These are phyloP conservation scores for Fraxinus latifolia DNA, from an alignment of 305 asterid species.

Conservation along the genomic window DNA sequence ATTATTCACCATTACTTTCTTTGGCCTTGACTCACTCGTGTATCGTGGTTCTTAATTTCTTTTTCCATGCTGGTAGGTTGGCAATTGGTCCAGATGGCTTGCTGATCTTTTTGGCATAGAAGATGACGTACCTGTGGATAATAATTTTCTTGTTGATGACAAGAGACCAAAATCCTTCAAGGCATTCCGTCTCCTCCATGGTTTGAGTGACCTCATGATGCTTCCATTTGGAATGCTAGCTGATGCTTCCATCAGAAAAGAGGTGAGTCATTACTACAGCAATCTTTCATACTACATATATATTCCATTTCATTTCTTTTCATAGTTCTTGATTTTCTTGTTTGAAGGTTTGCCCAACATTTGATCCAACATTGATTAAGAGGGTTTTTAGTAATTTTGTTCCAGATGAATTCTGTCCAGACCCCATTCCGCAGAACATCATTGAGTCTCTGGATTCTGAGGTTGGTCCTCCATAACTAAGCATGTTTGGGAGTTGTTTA, in stretches of 20 bases:
- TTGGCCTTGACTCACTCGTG: background rate
- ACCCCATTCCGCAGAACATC: conserved; percentile 66
- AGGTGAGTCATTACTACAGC: conserved; percentile 39
- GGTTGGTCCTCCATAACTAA: conserved; percentile 42
- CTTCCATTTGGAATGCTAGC: conserved; percentile 81
- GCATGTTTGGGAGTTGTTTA: background rate
- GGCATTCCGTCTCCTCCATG: conserved; percentile 76
- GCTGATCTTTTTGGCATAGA: conserved; percentile 69
- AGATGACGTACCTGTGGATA: conserved; percentile 47
- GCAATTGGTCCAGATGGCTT: conserved; percentile 90
- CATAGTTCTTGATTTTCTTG: background rate
- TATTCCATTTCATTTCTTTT: background rate
- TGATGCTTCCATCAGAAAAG: conserved; percentile 69
- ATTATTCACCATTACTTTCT: background rate
- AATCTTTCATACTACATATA: background rate
- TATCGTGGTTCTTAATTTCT: conserved; percentile 12
- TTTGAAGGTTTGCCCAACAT: conserved; percentile 70
- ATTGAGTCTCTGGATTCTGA: conserved; percentile 57
- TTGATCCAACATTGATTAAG: conserved; percentile 65
- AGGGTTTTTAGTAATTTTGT: conserved; percentile 60
- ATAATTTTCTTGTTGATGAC: conserved; percentile 21
- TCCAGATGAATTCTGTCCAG: conserved; percentile 88
- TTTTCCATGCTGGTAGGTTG: conserved; percentile 49
- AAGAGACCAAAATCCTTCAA: conserved; percentile 47
- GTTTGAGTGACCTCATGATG: conserved; percentile 88